Base-by-base conservation (phyloP, 192 early-diverging fungal genomes). In the Gonapodya prolifera region DNA sequence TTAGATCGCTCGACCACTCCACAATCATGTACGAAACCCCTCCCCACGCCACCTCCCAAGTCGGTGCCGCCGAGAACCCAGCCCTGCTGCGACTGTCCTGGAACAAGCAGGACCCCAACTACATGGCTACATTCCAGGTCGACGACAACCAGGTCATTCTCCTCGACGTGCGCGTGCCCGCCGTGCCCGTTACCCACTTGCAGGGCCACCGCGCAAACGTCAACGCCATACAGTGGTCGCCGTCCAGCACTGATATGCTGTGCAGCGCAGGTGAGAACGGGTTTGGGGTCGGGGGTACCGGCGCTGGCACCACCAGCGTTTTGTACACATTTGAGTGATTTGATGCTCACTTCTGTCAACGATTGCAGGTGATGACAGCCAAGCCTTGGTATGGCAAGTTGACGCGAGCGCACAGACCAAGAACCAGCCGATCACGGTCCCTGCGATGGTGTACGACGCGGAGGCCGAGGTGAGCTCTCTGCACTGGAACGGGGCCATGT, bases 11-110 rank as follows among this genome's bases (percentile, higher is more conserved):
- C 30, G 98, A 98, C 77, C 98, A 98, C 83, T 97, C 95, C 2
- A 98, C 98, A 2, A 98, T 99, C 78, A 82, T 99, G 34, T 99
- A 98, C 81, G 98, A 99, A 83, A 91, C 94, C 0, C 87, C 88
- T 0, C 74, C 23, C 31, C 71, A 16, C 8, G 31, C 31, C 28
- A 73, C 71, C 71, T 73, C 71, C 2, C 69, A 8, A 71, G 61
- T 35, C 80, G n/a, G 30, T 80, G 76, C 28, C 84, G 75, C 33
- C 76, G 30, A 82, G 80, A 35, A 81, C 86, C 34, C 89, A 82
- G 84, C 94, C 17, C 83, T 99, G 13, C 83, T 98, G 35, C 89
- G 96, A 0, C 78, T 98, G 13, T 85, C 91, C 31, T 99, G 96
- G 86, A 98, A 97, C 83, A 90, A 92, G 69, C 82, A 94, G 33